Conservation (phyloP, 108 stramenopile genomes). For the Seminavis robusta region DNA sequence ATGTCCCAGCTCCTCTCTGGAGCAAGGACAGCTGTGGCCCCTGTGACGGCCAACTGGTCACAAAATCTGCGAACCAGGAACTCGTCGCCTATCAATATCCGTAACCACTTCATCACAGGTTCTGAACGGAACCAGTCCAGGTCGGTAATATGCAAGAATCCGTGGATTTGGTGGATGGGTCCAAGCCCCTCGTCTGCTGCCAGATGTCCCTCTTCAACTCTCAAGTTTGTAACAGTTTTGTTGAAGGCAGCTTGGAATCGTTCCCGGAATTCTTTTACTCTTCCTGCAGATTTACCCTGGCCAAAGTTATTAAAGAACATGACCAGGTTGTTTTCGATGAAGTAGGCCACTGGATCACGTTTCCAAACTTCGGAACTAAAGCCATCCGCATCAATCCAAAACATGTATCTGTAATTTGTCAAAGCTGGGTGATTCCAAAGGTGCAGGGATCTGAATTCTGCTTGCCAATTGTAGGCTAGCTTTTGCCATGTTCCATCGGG, state of each 20-base stretch:
- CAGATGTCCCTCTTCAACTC: no score
- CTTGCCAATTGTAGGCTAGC: slow-evolving; percentile 33
- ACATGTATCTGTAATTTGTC: slow-evolving; percentile 31
- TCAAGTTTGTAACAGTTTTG: not conserved
- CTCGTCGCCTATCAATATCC: slow-evolving; percentile 20
- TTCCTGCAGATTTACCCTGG: slow-evolving; percentile 7
- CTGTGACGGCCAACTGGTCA: slow-evolving; percentile 39
- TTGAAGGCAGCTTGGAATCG: not conserved
- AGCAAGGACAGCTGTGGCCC: slow-evolving; percentile 35
- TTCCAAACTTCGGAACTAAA: slow-evolving; percentile 27
- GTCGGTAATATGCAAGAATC: slow-evolving; percentile 46
- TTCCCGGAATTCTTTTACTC: slow-evolving; percentile 6
- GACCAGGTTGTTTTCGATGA: slow-evolving; percentile 32
- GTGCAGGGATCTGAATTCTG: slow-evolving; percentile 33
- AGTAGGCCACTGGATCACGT: slow-evolving; percentile 25
- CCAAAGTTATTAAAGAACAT: slow-evolving; percentile 32
- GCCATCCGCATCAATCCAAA: slow-evolving; percentile 48
- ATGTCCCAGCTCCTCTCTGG: slow-evolving; percentile 20
- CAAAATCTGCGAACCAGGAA: slow-evolving; percentile 22
- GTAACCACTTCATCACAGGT: slow-evolving; percentile 3
- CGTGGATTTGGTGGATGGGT: no score
- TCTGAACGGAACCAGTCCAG: slow-evolving; percentile 36
- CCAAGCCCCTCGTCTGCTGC: no score
- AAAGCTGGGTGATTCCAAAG: slow-evolving; percentile 39
- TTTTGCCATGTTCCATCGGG: no score